phyloP scores from a whole-genome alignment of 1,139 yeast species.

The Suhomyces bolitotheri region DNA sequence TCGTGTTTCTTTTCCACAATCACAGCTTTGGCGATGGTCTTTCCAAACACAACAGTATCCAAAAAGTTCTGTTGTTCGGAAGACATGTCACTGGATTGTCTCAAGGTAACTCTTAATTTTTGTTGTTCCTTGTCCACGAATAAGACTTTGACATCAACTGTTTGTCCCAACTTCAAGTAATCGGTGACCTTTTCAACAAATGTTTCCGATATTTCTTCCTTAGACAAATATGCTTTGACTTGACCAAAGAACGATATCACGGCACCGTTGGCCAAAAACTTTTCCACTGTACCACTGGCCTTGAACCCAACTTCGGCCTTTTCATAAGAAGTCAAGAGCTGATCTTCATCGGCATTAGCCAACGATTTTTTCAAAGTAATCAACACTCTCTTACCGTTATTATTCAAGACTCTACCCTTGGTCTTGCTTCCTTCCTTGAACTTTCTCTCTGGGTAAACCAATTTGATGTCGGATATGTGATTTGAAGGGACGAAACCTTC shows the following conservation, averaged over 20 bases:
- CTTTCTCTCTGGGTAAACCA: conserved; percentile 88
- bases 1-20: conserved; percentile 78
- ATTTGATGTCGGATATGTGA: conserved; percentile 82
- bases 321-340: conserved; percentile 52
- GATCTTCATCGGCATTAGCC: conserved; percentile 64
- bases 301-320: conserved; percentile 59
- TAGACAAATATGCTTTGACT: conserved; percentile 78
- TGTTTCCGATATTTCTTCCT: conserved; percentile 86
- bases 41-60: conserved; percentile 56
- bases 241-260: conserved; percentile 80
- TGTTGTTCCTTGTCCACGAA: conserved; percentile 55
- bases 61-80: conserved; percentile 51
- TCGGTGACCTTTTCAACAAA: conserved; percentile 77
- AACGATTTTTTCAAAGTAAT: conserved; percentile 83
- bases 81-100: conserved; percentile 58
- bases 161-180: conserved; percentile 80
- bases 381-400: conserved; percentile 43
- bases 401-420: conserved; percentile 63
- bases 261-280: conserved; percentile 75
- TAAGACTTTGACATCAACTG: conserved; percentile 69
- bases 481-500: conserved; percentile 72
- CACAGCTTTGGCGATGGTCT: conserved; percentile 58
- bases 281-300: conserved; percentile 74
- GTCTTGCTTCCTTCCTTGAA: conserved; percentile 82
- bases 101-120: conserved; percentile 71